Base-by-base conservation (phyloP, 2,329 filamentous ascomycete genomes). In the Chaetothyriales sp. region DNA sequence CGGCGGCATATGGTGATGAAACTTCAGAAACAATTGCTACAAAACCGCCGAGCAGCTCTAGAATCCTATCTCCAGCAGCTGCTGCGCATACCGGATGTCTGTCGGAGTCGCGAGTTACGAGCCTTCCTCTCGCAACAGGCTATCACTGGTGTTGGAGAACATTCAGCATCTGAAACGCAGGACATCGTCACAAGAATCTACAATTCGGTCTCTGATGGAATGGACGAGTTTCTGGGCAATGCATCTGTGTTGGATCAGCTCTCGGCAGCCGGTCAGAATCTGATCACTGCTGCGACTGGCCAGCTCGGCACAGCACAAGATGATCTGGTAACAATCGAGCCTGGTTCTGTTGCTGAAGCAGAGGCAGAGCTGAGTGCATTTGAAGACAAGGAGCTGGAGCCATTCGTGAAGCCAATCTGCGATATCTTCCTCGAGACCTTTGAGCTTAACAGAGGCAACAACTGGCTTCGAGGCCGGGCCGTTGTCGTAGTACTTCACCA, bases 381-480 rank as follows among this genome's bases (percentile, higher is more conserved):
- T 61, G 90, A 96, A 67, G 83, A 86, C 63, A 83, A 81, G 61
- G 87, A 95, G 60, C 74, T 88, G 1, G 88, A 94, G 63, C 92
- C 92, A 1, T 96, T 98, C 62, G 92, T 98, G 61, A 98, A 95
- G 65, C 93, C 92, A 3, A 95, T 98, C 55, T 95, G 89, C 67
- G 92, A 98, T 66, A 82, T 98, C 53, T 98, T 98, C 68, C 77
- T 98, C 15, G 92, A 98, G 64, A 79, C 88, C 0, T 98, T 98
- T 63, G 89, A 95, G 63, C 76, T 98, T 42, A 94, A 95, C 65
- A 82, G 84, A 54, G 89, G 90, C 43, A 95, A 93, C 67, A 96
- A 94, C 66, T 98, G 92, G 93, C 79, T 98, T 3, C 84, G 93
- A 43, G 93, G 92, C 0, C 81, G 92, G 19, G 92, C 92, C 0